phyloP scores from a whole-genome alignment of 225 moss, liverwort and hornwort species.

The Physcomitrellopsis africana region DNA sequence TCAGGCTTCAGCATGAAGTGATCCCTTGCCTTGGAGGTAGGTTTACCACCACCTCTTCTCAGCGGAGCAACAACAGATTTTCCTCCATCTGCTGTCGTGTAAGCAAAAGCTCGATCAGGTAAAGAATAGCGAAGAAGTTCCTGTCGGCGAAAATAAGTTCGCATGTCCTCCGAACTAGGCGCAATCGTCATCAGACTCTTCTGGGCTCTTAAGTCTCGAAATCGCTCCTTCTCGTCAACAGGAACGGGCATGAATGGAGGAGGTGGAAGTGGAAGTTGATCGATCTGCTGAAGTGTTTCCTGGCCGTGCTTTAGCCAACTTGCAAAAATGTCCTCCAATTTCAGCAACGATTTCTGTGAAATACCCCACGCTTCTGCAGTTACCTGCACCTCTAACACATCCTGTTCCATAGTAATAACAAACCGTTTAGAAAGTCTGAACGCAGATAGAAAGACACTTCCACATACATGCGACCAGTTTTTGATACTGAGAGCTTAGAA shows the following conservation, averaged over 20 bases:
- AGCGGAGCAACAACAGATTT: slow-evolving; percentile 83
- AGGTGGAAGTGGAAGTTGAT: slow-evolving; percentile 77
- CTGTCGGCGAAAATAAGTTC: slow-evolving; percentile 73
- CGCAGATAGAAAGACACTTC: slow-evolving; percentile 20
- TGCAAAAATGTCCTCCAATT: slow-evolving; percentile 85
- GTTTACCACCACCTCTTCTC: slow-evolving; percentile 81
- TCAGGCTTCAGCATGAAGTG: slow-evolving; percentile 87
- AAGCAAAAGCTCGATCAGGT: slow-evolving; percentile 77
- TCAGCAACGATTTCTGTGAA: slow-evolving; percentile 67
- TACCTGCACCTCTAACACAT: slow-evolving; percentile 61
- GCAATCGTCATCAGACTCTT: slow-evolving; percentile 82
- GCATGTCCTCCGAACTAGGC: slow-evolving; percentile 81
- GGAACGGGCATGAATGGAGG: slow-evolving; percentile 66
- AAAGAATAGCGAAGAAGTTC: slow-evolving; percentile 76
- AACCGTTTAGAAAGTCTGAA: slow-evolving; percentile 23
- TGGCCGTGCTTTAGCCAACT: slow-evolving; percentile 83
- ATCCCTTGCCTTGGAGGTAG: slow-evolving; percentile 80
- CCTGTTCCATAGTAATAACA: slow-evolving; percentile 48
- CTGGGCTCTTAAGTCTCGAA: slow-evolving; percentile 78
- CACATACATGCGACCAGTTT: slow-evolving; percentile 21
- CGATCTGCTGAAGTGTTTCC: slow-evolving; percentile 77
- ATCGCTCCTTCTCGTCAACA: slow-evolving; percentile 80
- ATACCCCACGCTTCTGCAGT: slow-evolving; percentile 78
- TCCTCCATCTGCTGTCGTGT: slow-evolving; percentile 76
- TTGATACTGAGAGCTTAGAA: slow-evolving; percentile 13